Evolutionary conservation across 495 filamentous ascomycete species (phyloP).

Genomic region (Penicillium ucsense): DNA sequence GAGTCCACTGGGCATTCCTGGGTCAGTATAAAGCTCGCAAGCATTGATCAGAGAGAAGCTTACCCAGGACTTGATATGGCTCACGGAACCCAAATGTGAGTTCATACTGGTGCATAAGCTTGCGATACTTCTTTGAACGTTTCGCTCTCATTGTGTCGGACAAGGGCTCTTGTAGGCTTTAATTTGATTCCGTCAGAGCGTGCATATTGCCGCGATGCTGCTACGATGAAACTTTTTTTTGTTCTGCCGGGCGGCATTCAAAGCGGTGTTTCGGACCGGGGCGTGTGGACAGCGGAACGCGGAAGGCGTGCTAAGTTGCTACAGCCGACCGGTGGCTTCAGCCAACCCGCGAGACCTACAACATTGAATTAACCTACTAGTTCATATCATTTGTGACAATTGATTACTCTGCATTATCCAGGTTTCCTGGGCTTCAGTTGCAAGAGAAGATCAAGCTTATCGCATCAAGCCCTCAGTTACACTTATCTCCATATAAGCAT

Average conservation of each 20-base stretch:
- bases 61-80: slow-evolving; percentile 84
- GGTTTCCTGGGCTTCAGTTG: too few species aligned
- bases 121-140: slow-evolving; percentile 88
- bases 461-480: too few species aligned
- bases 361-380: too few species aligned
- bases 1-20: slow-evolving; percentile 51
- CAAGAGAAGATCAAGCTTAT: too few species aligned
- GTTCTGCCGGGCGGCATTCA: slow-evolving; percentile 33
- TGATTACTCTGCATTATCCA: too few species aligned
- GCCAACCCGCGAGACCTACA: too few species aligned
- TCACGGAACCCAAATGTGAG: slow-evolving; percentile 78
- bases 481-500: too few species aligned
- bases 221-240: slow-evolving; percentile 31
- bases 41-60: slow-evolving; percentile 4
- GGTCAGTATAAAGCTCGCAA: slow-evolving; percentile 4
- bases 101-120: slow-evolving; percentile 89
- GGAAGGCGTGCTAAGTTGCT: too few species aligned
- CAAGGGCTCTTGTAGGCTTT: slow-evolving; percentile 7
- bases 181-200: slow-evolving; percentile 5
- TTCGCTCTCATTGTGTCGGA: slow-evolving; percentile 69
- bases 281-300: too few species aligned
- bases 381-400: too few species aligned
- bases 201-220: slow-evolving; percentile 6
- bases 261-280: slow-evolving; percentile 7
- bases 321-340: too few species aligned